Evolutionary conservation across 2,329 filamentous ascomycete genomes (phyloP).

Genomic region (Aspergillus calidoustus): DNA sequence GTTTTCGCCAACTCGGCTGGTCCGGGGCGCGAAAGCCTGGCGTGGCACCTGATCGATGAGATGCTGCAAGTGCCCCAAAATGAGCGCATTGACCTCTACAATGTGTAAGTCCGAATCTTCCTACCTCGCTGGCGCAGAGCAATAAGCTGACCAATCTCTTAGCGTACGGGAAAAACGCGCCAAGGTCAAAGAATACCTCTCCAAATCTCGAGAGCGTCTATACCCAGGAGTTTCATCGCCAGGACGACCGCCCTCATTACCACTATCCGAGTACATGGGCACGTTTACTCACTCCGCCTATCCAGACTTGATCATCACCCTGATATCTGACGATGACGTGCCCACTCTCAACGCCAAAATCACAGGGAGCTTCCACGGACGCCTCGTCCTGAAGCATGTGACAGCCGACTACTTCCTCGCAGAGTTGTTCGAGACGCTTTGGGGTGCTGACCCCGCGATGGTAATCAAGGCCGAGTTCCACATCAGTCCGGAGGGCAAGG

Average conservation of each 20-base stretch:
- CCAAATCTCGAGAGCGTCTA: not conserved
- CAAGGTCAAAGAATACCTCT: not conserved
- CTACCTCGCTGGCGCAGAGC: not conserved
- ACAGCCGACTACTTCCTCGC: conserved; percentile 28
- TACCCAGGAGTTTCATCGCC: not conserved
- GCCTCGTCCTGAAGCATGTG: conserved; percentile 21
- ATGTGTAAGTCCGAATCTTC: not conserved
- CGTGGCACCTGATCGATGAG: not conserved
- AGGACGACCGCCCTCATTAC: not conserved
- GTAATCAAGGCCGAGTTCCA: conserved; percentile 20
- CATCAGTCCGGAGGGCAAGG: conserved; percentile 15
- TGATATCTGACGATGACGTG: not conserved
- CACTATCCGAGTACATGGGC: not conserved
- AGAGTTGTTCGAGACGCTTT: conserved; percentile 6
- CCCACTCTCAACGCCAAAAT: conserved; percentile 12
- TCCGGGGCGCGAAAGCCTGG: not conserved
- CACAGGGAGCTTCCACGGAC: conserved; percentile 10
- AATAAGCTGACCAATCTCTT: not conserved
- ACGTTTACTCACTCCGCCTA: not conserved
- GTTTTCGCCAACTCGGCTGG: conserved; percentile 29
- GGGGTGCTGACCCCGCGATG: conserved; percentile 1
- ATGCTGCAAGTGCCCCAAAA: not conserved
- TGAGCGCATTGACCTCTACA: not conserved
- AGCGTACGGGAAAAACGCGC: not conserved
- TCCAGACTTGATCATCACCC: not conserved